Percentiles rank a stretch among this genome's conserved stretches.
Evolutionary conservation across 768 basidiomycete genomes (phyloP).

Genomic region (Termitomyces eurrhizus): DNA sequence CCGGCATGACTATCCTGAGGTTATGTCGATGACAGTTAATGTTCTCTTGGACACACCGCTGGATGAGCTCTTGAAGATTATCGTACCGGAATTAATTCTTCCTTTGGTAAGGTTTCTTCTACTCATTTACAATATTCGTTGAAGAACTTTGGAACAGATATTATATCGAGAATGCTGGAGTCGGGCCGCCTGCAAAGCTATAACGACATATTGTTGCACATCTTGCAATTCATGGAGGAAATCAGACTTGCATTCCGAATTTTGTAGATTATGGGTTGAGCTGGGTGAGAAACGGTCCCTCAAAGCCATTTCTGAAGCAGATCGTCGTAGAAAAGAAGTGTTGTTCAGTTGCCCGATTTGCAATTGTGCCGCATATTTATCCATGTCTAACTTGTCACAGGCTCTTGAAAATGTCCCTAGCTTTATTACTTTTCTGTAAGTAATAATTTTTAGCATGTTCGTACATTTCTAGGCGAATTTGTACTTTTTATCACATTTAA

Average conservation of each 20-base stretch:
- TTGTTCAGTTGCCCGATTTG: background rate
- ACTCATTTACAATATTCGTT: background rate
- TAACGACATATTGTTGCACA: background rate
- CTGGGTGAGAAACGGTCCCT: background rate
- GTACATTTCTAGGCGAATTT: too few relatives aligned
- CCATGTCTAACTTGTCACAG: background rate
- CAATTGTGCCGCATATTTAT: background rate
- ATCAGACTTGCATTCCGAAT: background rate
- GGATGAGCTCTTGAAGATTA: background rate
- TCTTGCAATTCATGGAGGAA: background rate
- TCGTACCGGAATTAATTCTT: background rate
- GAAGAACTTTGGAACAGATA: background rate
- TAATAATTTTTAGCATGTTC: too few relatives aligned
- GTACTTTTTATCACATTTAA: too few relatives aligned
- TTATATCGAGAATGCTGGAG: background rate
- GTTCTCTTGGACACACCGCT: slow-evolving; percentile 2
- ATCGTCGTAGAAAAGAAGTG: background rate
- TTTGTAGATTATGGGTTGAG: background rate
- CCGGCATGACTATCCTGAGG: slow-evolving; percentile 9
- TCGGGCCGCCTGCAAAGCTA: background rate
- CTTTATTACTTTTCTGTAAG: background rate
- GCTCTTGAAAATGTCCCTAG: background rate
- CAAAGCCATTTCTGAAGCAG: background rate
- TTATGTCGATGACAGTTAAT: background rate
- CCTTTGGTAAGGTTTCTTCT: background rate